These are phyloP conservation scores for Taiozyma sp. DNA, from an alignment of 1,139 yeast genomes.

Conservation along the genomic window DNA sequence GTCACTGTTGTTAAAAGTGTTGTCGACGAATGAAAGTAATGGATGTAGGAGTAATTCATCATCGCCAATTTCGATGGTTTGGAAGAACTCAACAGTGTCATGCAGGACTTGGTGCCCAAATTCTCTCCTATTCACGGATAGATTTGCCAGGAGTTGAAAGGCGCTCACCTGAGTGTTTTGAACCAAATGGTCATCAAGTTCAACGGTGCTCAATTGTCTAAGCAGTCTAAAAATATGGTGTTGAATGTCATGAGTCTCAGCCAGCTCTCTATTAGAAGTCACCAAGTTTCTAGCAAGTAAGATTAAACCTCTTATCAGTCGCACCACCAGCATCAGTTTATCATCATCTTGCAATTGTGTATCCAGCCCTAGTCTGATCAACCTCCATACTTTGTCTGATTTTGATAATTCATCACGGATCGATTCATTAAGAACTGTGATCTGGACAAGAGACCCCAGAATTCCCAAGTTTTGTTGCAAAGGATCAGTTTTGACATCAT, in stretches of 20 bases:
- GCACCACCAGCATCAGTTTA: constrained; percentile 1
- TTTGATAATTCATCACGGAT: constrained; percentile 10
- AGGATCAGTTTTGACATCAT: background rate
- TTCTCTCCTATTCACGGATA: constrained; percentile 7
- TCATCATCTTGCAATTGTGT: constrained; percentile 15
- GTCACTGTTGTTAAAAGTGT: constrained; percentile 11
- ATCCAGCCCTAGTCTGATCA: constrained; percentile 8
- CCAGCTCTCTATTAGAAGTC: constrained; percentile 25
- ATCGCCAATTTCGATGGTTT: constrained; percentile 1
- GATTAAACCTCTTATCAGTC: constrained; percentile 30
- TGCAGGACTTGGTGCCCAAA: constrained; percentile 5
- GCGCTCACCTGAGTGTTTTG: constrained; percentile 2
- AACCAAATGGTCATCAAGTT: background rate
- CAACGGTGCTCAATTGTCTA: constrained; percentile 18
- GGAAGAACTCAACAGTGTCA: constrained; percentile 9
- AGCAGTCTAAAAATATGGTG: constrained; percentile 11
- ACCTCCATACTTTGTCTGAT: constrained; percentile 12
- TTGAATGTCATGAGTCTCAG: constrained; percentile 21
- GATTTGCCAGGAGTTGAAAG: constrained; percentile 18
- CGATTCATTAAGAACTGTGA: constrained; percentile 7
- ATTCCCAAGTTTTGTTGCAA: constrained; percentile 1
- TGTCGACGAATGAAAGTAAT: constrained; percentile 11
- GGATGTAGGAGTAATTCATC: constrained; percentile 5
- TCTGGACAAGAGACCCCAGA: constrained; percentile 7
- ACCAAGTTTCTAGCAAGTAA: constrained; percentile 33